Conservation (phyloP, 2,329 filamentous ascomycete species). For the Thermothelomyces thermophilus region DNA sequence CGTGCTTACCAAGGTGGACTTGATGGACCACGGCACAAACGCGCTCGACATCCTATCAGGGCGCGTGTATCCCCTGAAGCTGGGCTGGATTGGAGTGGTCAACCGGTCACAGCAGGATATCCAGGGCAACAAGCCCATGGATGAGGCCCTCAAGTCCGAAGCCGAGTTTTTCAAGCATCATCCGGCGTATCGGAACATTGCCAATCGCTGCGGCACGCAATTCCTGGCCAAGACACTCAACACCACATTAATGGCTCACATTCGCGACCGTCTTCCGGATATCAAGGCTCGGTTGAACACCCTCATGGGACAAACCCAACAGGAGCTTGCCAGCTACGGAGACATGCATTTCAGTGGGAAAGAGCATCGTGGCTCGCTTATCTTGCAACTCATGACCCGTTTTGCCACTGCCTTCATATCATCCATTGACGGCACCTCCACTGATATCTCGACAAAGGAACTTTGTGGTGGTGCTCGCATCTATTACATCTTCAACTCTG, state of each 20-base stretch:
- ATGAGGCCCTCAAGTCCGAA: constrained; percentile 84
- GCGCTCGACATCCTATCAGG: constrained; percentile 96
- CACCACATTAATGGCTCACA: constrained; percentile 90
- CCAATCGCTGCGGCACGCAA: constrained; percentile 85
- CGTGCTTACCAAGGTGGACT: constrained; percentile 90
- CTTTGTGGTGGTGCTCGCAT: constrained; percentile 90
- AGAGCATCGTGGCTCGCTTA: constrained; percentile 90
- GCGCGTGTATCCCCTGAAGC: constrained; percentile 90
- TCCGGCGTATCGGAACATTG: constrained; percentile 94
- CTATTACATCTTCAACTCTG: constrained; percentile 99
- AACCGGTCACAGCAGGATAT: constrained; percentile 99
- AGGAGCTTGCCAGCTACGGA: constrained; percentile 95
- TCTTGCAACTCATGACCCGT: constrained; percentile 94
- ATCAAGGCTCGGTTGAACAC: constrained; percentile 98
- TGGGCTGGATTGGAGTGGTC: constrained; percentile 96
- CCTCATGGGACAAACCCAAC: constrained; percentile 98
- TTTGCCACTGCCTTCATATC: constrained; percentile 98
- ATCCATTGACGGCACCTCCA: constrained; percentile 96
- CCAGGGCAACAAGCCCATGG: constrained; percentile 87
- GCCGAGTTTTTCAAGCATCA: constrained; percentile 95
- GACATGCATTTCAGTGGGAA: constrained; percentile 97
- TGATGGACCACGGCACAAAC: constrained; percentile 99
- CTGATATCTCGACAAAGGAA: constrained; percentile 97
- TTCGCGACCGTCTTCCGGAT: constrained; percentile 89
- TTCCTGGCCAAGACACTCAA: constrained; percentile 93